phyloP scores from a whole-genome alignment of 192 early-diverging fungal genomes.

The Coemansia sp. region DNA sequence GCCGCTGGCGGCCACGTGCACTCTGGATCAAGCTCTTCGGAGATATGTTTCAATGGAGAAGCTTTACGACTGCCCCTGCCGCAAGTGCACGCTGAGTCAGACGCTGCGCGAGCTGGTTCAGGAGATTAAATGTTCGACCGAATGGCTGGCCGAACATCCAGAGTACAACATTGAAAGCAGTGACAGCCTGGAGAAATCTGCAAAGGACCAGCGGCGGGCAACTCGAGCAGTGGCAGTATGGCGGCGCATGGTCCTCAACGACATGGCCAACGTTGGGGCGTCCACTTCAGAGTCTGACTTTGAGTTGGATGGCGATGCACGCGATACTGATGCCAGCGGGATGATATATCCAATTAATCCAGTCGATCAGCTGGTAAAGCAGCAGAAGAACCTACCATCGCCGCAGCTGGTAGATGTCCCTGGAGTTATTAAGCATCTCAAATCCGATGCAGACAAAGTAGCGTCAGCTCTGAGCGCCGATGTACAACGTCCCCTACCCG shows the following conservation, averaged over 20 bases:
- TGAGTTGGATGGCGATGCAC: constrained; percentile 14
- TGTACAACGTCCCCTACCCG: constrained; percentile 46
- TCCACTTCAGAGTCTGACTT: constrained; percentile 25
- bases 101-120: constrained; percentile 44
- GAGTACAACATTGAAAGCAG: constrained; percentile 15
- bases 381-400: constrained; percentile 25
- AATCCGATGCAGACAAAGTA: constrained; percentile 29
- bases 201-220: constrained; percentile 12
- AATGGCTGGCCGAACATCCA: constrained; percentile 37
- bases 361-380: constrained; percentile 28
- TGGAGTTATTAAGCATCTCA: constrained; percentile 26
- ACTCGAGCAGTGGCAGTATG: constrained; percentile 34
- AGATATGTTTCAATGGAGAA: constrained; percentile 47
- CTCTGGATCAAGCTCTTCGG: constrained; percentile 41
- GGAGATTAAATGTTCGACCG: constrained; percentile 26
- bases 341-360: constrained; percentile 42
- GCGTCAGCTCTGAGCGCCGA: constrained; percentile 51
- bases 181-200: neutral
- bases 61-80: constrained; percentile 41
- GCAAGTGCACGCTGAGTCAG: constrained; percentile 51
- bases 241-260: constrained; percentile 37
- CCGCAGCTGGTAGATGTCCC: constrained; percentile 43
- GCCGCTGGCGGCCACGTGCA: constrained; percentile 54
- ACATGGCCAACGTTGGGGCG: neutral
- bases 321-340: neutral